Evolutionary conservation across 176 grass and related monocot genomes (phyloP).

Genomic region (Bolboschoenus planiculmis): DNA sequence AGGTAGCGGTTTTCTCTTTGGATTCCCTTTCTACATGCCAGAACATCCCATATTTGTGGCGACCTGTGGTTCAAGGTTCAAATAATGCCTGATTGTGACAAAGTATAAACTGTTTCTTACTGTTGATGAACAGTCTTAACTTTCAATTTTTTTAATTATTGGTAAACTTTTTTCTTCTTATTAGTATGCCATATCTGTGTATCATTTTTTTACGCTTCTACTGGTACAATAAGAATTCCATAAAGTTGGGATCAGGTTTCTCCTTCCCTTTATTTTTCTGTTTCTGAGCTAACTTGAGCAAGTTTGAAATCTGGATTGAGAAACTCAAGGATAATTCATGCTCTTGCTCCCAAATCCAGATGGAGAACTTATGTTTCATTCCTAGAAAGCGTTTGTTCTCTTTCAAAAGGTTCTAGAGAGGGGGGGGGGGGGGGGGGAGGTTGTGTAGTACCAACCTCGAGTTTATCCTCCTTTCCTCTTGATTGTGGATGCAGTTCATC

Average conservation of each 20-base stretch:
- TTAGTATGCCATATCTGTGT: background rate
- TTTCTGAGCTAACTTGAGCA: background rate
- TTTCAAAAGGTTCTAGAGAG: background rate
- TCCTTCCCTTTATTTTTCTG: background rate
- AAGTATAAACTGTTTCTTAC: background rate
- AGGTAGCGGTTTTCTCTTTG: background rate
- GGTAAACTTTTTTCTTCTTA: background rate
- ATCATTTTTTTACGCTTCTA: background rate
- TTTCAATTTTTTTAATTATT: background rate
- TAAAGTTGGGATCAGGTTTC: background rate
- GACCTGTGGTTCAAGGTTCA: background rate
- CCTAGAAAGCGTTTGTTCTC: background rate
- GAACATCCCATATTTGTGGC: background rate
- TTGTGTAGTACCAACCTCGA: conserved; percentile 30
- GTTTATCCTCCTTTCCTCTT: conserved; percentile 63
- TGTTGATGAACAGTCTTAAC: background rate
- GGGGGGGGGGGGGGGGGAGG: background rate
- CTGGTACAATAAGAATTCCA: background rate
- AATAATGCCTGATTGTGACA: background rate
- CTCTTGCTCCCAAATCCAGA: background rate
- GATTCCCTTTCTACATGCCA: background rate
- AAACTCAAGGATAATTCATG: background rate
- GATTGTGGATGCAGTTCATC: conserved; percentile 64
- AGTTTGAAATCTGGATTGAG: background rate
- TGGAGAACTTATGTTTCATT: background rate